phyloP scores from a whole-genome alignment of 768 basidiomycete genomes.

The Lactarius tabidus region DNA sequence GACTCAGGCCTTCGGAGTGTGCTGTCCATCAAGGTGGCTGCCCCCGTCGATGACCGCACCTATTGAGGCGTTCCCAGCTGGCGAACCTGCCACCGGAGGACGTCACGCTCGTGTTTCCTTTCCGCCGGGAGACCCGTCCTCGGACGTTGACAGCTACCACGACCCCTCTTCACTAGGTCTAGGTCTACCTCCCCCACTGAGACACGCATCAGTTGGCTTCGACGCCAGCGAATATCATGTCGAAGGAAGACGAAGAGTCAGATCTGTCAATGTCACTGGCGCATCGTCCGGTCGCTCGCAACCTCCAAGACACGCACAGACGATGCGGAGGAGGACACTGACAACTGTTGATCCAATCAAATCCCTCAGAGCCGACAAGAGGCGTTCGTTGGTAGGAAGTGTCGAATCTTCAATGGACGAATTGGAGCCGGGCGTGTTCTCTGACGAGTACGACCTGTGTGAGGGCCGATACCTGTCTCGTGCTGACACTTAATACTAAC shows the following conservation, averaged over 20 bases:
- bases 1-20: neutral
- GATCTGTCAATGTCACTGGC: conserved; percentile 29
- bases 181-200: conserved; percentile 29
- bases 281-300: conserved; percentile 11
- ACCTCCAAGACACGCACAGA: conserved; percentile 15
- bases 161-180: conserved; percentile 28
- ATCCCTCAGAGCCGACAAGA: conserved; percentile 19
- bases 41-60: conserved; percentile 13
- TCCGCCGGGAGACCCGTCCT: conserved; percentile 26
- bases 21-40: neutral
- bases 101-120: conserved; percentile 35
- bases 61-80: conserved; percentile 26
- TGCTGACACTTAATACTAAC: neutral
- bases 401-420: conserved; percentile 24
- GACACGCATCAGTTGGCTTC: conserved; percentile 19
- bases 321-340: conserved; percentile 23
- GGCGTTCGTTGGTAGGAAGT: conserved; percentile 4
- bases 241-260: conserved; percentile 32
- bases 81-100: conserved; percentile 27
- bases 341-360: conserved; percentile 16
- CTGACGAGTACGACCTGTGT: conserved; percentile 79
- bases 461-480: conserved; percentile 32
- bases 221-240: conserved; percentile 20
- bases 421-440: conserved; percentile 39
- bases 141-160: conserved; percentile 13